A percentile compares a stretch with the other conserved stretches of the same genome.
These are phyloP conservation scores for Drosera capensis DNA, from an alignment of 148 eudicot genomes.

Conservation along the genomic window DNA sequence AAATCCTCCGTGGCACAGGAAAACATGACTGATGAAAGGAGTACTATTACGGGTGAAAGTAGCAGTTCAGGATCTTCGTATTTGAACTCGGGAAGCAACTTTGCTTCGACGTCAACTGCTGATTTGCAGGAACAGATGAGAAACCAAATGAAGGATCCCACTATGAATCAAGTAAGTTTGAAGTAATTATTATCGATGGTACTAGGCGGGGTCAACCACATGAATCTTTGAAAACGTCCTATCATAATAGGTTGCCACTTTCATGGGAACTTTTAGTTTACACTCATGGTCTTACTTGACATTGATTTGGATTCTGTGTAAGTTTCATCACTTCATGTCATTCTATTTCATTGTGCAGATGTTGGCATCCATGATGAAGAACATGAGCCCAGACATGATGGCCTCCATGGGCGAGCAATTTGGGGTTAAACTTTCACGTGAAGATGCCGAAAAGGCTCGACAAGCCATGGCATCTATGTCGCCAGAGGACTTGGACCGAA, in stretches of 20 bases:
- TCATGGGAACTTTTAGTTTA: no score
- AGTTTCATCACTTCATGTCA: no score
- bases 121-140: constrained; percentile 91
- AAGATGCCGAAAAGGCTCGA: constrained; percentile 94
- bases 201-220: no score
- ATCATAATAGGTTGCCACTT: no score
- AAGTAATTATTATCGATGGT: neutral
- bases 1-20: no score
- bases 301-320: no score
- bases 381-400: constrained; percentile 99
- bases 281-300: no score
- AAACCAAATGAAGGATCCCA: constrained; percentile 94
- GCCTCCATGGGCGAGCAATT: constrained; percentile 94
- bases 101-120: constrained; percentile 35
- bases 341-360: no score
- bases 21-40: constrained; percentile 18
- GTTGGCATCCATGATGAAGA: constrained; percentile 82
- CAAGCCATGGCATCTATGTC: constrained; percentile 92
- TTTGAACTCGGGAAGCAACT: constrained; percentile 37
- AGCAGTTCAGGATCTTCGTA: constrained; percentile 22
- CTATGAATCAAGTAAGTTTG: constrained; percentile 68
- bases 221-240: no score
- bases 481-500: constrained; percentile 71
- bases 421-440: constrained; percentile 80
- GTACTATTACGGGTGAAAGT: constrained; percentile 24